phyloP scores from a whole-genome alignment of 192 early-diverging fungal genomes.

The Coemansia guatemalensis region DNA sequence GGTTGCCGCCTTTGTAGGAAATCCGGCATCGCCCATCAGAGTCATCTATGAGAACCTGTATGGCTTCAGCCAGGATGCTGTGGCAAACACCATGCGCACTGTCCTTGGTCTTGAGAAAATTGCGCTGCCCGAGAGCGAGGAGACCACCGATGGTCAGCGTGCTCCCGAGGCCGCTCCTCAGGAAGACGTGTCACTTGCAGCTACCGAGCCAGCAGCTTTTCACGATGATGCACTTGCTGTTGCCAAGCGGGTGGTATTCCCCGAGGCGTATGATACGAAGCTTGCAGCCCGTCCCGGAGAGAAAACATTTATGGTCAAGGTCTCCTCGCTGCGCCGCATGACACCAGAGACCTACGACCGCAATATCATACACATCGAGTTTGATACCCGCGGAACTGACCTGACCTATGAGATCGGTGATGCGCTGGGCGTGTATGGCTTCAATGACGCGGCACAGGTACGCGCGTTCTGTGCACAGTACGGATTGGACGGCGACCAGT shows the following conservation, averaged over 20 bases:
- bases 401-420: slow-evolving; percentile 92
- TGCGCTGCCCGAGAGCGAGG: slow-evolving; percentile 2
- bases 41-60: slow-evolving; percentile 19
- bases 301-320: slow-evolving; percentile 33
- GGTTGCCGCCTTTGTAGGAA: slow-evolving; percentile 58
- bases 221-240: slow-evolving; percentile 12
- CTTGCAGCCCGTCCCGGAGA: slow-evolving; percentile 26
- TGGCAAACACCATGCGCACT: slow-evolving; percentile 8
- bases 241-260: slow-evolving; percentile 40
- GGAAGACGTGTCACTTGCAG: neutral
- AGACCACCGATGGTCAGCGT: neutral
- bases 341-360: slow-evolving; percentile 89
- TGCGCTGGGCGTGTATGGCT: slow-evolving; percentile 90
- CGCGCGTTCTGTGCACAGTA: slow-evolving; percentile 71
- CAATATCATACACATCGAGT: slow-evolving; percentile 96
- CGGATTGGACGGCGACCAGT: slow-evolving; percentile 63
- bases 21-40: slow-evolving; percentile 38
- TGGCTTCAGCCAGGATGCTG: neutral
- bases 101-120: slow-evolving; percentile 19
- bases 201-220: slow-evolving; percentile 5
- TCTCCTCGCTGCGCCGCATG: slow-evolving; percentile 58
- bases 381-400: slow-evolving; percentile 76
- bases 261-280: slow-evolving; percentile 36
- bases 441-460: slow-evolving; percentile 78
- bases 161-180: neutral